Percentiles rank a stretch among this genome's conserved stretches.
Conservation (phyloP, 2,329 filamentous ascomycete species). For the Pseudogymnoascus sp. region DNA sequence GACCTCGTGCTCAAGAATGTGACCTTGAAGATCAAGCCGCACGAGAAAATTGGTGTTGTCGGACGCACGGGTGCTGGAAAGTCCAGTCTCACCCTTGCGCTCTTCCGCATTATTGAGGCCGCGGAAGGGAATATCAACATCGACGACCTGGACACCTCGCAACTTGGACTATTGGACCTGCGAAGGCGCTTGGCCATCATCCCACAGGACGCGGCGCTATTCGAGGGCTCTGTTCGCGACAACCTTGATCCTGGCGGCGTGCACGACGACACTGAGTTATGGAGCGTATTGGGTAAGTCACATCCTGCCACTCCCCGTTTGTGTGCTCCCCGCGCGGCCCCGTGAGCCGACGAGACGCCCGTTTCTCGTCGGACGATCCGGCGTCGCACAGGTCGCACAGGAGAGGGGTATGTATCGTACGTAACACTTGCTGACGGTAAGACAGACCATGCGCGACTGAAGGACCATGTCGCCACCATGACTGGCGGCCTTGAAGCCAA, state of each 20-base stretch:
- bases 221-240: constrained; percentile 86
- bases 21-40: constrained; percentile 83
- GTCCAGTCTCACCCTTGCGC: constrained; percentile 80
- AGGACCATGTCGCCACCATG: constrained; percentile 82
- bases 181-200: constrained; percentile 89
- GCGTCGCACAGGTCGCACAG: constrained; percentile 8
- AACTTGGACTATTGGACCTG: constrained; percentile 82
- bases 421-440: constrained; percentile 31
- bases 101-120: constrained; percentile 94
- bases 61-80: constrained; percentile 95
- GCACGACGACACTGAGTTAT: constrained; percentile 93
- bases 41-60: constrained; percentile 97
- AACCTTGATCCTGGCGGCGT: constrained; percentile 93
- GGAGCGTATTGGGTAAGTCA: constrained; percentile 80
- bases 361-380: constrained; percentile 2
- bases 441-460: constrained; percentile 81
- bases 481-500: constrained; percentile 80
- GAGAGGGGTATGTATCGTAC: constrained; percentile 21
- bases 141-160: constrained; percentile 79
- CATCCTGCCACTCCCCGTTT: neutral
- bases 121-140: constrained; percentile 77
- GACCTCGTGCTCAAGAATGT: constrained; percentile 92
- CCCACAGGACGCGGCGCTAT: constrained; percentile 92
- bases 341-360: neutral
- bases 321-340: neutral